Evolutionary conservation across 768 basidiomycete genomes (phyloP).

Genomic region (Hortiboletus flavorubellus): DNA sequence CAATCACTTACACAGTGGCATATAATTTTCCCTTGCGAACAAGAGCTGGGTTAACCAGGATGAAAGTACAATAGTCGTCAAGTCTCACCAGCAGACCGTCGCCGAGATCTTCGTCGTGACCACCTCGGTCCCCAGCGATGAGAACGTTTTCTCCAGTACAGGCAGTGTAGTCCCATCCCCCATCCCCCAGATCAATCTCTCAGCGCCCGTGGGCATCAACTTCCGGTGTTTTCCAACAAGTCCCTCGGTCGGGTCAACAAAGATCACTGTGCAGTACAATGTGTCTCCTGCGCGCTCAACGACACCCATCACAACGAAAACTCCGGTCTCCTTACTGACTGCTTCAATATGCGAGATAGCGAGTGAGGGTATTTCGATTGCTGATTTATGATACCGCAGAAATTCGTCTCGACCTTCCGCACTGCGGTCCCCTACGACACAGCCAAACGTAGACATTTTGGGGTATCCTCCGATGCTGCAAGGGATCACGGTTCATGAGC

Average conservation of each 20-base stretch:
- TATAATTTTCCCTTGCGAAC: slow-evolving; percentile 63
- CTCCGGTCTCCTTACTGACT: slow-evolving; percentile 44
- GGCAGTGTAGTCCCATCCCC: slow-evolving; percentile 55
- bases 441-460: slow-evolving; percentile 45
- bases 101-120: slow-evolving; percentile 49
- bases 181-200: slow-evolving; percentile 61
- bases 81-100: slow-evolving; percentile 54
- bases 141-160: slow-evolving; percentile 42
- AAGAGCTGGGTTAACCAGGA: not conserved
- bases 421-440: slow-evolving; percentile 47
- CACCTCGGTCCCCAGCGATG: slow-evolving; percentile 13
- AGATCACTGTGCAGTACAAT: slow-evolving; percentile 58
- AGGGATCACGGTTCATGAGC: not conserved
- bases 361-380: slow-evolving; percentile 55
- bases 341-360: slow-evolving; percentile 45
- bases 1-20: slow-evolving; percentile 51
- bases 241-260: slow-evolving; percentile 50
- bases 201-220: slow-evolving; percentile 57
- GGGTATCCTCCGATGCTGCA: slow-evolving; percentile 58
- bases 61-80: too few species aligned
- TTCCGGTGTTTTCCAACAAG: slow-evolving; percentile 63
- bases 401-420: slow-evolving; percentile 57
- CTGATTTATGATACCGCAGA: slow-evolving; percentile 49
- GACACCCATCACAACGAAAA: slow-evolving; percentile 59
- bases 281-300: slow-evolving; percentile 60